phyloP scores from a whole-genome alignment of 257 asterid species.

The Nyctanthes arbortristis region DNA sequence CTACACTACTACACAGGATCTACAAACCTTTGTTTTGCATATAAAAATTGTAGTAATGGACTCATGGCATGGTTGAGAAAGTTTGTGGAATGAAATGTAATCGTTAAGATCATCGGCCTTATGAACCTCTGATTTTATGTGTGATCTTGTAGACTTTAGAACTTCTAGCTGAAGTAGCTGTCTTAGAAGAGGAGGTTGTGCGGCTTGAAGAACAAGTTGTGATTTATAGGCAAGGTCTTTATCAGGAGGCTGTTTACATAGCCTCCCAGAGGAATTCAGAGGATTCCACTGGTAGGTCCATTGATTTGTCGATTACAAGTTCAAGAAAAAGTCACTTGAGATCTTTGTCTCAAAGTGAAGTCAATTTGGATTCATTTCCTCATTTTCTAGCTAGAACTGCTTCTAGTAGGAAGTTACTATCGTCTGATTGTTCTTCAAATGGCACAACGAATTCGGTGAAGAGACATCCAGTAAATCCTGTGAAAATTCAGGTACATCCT shows the following conservation, averaged over 20 bases:
- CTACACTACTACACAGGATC: background rate
- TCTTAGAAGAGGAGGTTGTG: constrained; percentile 90
- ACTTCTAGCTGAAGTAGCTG: constrained; percentile 97
- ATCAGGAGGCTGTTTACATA: constrained; percentile 56
- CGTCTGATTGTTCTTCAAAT: constrained; percentile 23
- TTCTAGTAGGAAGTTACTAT: constrained; percentile 43
- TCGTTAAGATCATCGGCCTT: background rate
- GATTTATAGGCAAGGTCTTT: constrained; percentile 67
- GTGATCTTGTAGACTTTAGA: constrained; percentile 60
- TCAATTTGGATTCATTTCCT: constrained; percentile 36
- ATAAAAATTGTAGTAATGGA: background rate
- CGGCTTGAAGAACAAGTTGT: constrained; percentile 74
- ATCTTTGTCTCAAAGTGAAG: constrained; percentile 59
- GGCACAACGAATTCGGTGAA: constrained; percentile 24
- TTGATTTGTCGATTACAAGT: constrained; percentile 9
- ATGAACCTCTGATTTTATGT: background rate
- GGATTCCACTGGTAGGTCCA: constrained; percentile 19
- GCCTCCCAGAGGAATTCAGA: constrained; percentile 44
- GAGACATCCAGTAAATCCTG: constrained; percentile 35
- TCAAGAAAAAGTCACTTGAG: constrained; percentile 57
- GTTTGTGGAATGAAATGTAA: background rate
- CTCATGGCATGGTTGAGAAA: background rate
- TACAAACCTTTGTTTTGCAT: background rate
- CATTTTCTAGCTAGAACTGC: constrained; percentile 48
- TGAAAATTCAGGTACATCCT: constrained; percentile 45